Percentiles rank a stretch among this genome's conserved stretches.
phyloP scores from a whole-genome alignment of 2,329 filamentous ascomycete genomes.

The Fusarium buxicola region DNA sequence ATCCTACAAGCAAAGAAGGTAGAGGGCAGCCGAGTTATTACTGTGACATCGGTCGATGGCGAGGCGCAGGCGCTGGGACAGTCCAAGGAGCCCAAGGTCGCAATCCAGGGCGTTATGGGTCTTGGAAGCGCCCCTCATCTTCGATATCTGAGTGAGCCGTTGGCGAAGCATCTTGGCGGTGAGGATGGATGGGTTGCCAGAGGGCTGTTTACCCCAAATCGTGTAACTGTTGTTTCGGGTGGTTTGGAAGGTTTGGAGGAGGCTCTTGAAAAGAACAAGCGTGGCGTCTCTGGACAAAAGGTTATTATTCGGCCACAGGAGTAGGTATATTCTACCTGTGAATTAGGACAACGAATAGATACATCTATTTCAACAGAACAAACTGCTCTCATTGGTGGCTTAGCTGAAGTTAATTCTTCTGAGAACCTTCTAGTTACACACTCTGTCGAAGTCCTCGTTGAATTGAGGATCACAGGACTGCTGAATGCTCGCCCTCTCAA shows the following conservation, averaged over 20 bases:
- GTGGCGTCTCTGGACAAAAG: slow-evolving; percentile 45
- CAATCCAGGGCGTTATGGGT: slow-evolving; percentile 6
- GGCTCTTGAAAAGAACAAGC: slow-evolving; percentile 43
- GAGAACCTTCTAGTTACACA: background rate
- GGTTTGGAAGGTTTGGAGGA: slow-evolving; percentile 44
- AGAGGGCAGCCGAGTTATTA: slow-evolving; percentile 31
- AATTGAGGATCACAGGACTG: slow-evolving; percentile 4
- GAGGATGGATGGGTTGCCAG: slow-evolving; percentile 49
- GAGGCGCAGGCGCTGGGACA: slow-evolving; percentile 33
- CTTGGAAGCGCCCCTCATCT: slow-evolving; percentile 44
- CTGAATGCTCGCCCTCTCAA: slow-evolving; percentile 14
- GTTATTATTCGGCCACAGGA: slow-evolving; percentile 37
- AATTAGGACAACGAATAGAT: too few species aligned
- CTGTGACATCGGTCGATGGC: slow-evolving; percentile 21
- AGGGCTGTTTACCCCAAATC: slow-evolving; percentile 47
- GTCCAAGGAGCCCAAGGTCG: slow-evolving; percentile 18
- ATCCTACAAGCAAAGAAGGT: slow-evolving; percentile 38
- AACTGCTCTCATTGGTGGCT: too few species aligned
- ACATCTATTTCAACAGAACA: too few species aligned
- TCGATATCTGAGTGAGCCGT: slow-evolving; percentile 47
- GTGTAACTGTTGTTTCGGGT: slow-evolving; percentile 43
- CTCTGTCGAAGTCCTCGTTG: slow-evolving; percentile 1
- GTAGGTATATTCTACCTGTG: too few species aligned
- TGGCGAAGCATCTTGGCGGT: slow-evolving; percentile 43
- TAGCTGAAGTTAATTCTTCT: too few species aligned